phyloP scores from a whole-genome alignment of 495 filamentous ascomycete genomes.

The Trichocladium antarcticum region DNA sequence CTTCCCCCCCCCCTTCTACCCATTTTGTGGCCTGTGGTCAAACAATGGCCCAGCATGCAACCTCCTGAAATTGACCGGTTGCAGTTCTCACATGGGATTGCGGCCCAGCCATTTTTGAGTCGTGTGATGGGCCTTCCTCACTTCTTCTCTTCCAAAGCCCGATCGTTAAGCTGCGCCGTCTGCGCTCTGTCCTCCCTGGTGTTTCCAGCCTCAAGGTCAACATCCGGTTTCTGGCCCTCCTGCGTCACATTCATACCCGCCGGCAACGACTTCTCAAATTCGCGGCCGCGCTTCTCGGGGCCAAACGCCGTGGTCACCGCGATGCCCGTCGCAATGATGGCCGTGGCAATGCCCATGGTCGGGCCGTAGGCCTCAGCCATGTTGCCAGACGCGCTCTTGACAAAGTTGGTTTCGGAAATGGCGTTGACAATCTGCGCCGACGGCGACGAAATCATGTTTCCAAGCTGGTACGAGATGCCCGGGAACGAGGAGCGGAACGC shows the following conservation, averaged over 20 bases:
- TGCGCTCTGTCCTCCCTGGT: background rate
- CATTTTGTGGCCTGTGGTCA: too few species aligned
- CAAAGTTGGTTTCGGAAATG: slow-evolving; percentile 45
- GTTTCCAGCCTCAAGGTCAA: slow-evolving; percentile 15
- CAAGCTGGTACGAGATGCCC: slow-evolving; percentile 60
- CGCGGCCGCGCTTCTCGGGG: slow-evolving; percentile 54
- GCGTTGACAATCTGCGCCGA: slow-evolving; percentile 63
- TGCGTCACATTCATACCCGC: slow-evolving; percentile 40
- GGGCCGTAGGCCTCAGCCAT: slow-evolving; percentile 55
- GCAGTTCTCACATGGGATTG: too few species aligned
- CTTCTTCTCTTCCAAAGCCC: background rate
- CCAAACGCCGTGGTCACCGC: slow-evolving; percentile 48
- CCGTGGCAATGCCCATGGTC: slow-evolving; percentile 57
- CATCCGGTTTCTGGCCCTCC: slow-evolving; percentile 4
- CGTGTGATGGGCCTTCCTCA: too few species aligned
- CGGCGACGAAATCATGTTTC: slow-evolving; percentile 65
- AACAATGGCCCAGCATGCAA: too few species aligned
- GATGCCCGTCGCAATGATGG: slow-evolving; percentile 56
- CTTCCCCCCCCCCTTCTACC: too few species aligned
- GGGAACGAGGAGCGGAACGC: slow-evolving; percentile 62
- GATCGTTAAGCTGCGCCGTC: background rate
- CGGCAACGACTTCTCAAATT: slow-evolving; percentile 51
- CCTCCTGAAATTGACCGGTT: too few species aligned
- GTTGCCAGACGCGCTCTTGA: slow-evolving; percentile 38
- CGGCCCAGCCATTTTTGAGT: too few species aligned